phyloP scores from a whole-genome alignment of 192 early-diverging fungal species.

The Glomus cerebriforme region DNA sequence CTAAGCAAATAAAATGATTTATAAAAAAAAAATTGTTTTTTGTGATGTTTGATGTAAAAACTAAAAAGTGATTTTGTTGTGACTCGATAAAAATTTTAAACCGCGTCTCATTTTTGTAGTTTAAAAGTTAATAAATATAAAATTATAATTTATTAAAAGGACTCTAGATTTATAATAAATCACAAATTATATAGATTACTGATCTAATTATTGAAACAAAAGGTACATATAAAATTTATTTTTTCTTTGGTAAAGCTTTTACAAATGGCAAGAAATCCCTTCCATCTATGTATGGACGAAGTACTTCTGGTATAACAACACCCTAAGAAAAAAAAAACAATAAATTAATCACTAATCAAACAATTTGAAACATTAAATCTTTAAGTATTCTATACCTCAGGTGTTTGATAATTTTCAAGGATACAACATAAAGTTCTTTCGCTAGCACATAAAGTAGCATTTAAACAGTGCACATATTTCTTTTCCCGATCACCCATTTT shows the following conservation, averaged over 20 bases:
- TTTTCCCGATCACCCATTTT: slow-evolving; percentile 94
- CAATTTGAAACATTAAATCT: neutral
- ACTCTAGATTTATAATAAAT: too few relatives aligned
- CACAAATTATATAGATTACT: too few relatives aligned
- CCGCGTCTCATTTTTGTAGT: too few relatives aligned
- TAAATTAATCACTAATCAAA: neutral
- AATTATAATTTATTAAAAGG: too few relatives aligned
- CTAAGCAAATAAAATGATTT: neutral
- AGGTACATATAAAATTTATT: neutral
- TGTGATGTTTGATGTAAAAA: too few relatives aligned
- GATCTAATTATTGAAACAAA: neutral
- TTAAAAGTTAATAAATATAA: too few relatives aligned
- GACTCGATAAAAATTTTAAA: too few relatives aligned
- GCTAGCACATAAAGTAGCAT: slow-evolving; percentile 96
- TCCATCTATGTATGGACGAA: slow-evolving; percentile 94
- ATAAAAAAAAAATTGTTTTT: neutral
- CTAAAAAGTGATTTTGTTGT: too few relatives aligned
- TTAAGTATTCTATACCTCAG: slow-evolving; percentile 43
- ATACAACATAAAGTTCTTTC: slow-evolving; percentile 94
- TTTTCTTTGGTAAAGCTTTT: slow-evolving; percentile 29
- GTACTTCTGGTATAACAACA: slow-evolving; percentile 80
- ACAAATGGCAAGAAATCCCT: slow-evolving; percentile 88
- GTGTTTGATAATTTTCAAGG: slow-evolving; percentile 95
- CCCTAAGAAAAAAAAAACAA: slow-evolving; percentile 50
- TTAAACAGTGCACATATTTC: slow-evolving; percentile 96